Conservation (phyloP, 2,329 filamentous ascomycete species). For the Ustulina deusta region DNA sequence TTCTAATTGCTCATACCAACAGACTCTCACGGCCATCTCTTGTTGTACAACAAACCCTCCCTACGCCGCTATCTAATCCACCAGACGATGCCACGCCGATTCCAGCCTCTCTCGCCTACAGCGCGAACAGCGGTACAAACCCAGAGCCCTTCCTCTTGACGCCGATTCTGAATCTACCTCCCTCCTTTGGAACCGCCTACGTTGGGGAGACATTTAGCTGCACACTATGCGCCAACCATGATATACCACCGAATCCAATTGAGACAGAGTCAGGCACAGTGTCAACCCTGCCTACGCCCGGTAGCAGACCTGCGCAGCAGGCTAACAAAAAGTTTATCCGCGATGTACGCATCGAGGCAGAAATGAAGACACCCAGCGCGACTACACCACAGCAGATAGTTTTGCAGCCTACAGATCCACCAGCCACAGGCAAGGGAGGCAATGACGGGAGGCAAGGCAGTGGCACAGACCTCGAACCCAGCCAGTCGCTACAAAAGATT, state of each 20-base stretch:
- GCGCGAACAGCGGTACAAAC: conserved; percentile 58
- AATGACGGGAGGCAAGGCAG: conserved; percentile 32
- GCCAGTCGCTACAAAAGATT: conserved; percentile 81
- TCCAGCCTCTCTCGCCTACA: conserved; percentile 81
- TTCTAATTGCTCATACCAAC: conserved; percentile 23
- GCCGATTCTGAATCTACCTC: conserved; percentile 82
- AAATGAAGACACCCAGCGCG: conserved; percentile 90
- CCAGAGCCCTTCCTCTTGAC: conserved; percentile 69
- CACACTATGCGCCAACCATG: conserved; percentile 96
- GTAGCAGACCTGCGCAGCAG: conserved; percentile 39
- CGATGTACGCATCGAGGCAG: conserved; percentile 85
- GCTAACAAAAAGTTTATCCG: conserved; percentile 67
- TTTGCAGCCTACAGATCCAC: conserved; percentile 60
- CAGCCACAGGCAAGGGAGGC: conserved; percentile 15
- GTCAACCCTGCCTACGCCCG: conserved; percentile 25
- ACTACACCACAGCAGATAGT: conserved; percentile 71
- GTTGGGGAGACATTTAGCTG: conserved; percentile 96
- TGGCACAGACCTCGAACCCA: conserved; percentile 49
- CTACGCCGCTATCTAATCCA: conserved; percentile 56
- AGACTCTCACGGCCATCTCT: conserved; percentile 87
- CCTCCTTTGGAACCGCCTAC: conserved; percentile 93
- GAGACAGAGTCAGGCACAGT: conserved; percentile 22
- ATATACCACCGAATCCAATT: conserved; percentile 55
- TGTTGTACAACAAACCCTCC: conserved; percentile 75
- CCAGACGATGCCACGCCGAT: conserved; percentile 58